Conservation (phyloP, 257 asterid species). For the Jasminum sambac region DNA sequence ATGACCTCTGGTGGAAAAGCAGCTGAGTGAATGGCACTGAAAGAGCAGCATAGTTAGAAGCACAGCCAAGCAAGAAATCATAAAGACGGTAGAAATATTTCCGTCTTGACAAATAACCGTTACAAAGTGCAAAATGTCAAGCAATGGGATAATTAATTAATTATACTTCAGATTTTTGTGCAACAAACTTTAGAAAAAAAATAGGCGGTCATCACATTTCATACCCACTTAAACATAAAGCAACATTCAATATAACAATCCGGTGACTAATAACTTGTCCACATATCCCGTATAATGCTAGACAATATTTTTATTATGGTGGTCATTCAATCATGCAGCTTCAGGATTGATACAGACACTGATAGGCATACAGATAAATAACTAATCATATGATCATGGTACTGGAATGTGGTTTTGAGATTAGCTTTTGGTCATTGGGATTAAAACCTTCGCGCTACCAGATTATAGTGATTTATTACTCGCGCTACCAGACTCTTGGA, state of each 20-base stretch:
- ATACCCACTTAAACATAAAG: constrained; percentile 1
- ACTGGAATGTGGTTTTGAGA: neutral
- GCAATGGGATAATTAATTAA: constrained; percentile 4
- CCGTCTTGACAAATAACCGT: neutral
- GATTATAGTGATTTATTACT: too few species aligned
- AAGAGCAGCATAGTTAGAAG: constrained; percentile 28
- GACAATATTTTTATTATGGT: neutral
- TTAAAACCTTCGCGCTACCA: neutral
- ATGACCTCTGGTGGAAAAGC: constrained; percentile 77
- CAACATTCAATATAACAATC: neutral
- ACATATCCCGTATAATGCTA: neutral
- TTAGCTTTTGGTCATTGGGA: neutral
- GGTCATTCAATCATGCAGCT: constrained; percentile 4
- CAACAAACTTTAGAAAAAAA: constrained; percentile 1
- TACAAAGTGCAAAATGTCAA: neutral
- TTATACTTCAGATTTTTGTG: constrained; percentile 3
- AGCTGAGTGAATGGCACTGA: constrained; percentile 56
- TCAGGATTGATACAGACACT: constrained; percentile 1
- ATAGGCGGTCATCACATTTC: neutral
- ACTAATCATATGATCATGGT: constrained; percentile 5
- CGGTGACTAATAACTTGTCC: neutral
- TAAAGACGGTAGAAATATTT: constrained; percentile 6
- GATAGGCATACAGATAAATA: constrained; percentile 3
- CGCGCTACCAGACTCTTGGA: neutral
- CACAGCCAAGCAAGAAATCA: constrained; percentile 7